A percentile compares a stretch with the other conserved stretches of the same genome.
Conservation (phyloP, 139 green algal species). For the Deuterostichococcus epilithicus region DNA sequence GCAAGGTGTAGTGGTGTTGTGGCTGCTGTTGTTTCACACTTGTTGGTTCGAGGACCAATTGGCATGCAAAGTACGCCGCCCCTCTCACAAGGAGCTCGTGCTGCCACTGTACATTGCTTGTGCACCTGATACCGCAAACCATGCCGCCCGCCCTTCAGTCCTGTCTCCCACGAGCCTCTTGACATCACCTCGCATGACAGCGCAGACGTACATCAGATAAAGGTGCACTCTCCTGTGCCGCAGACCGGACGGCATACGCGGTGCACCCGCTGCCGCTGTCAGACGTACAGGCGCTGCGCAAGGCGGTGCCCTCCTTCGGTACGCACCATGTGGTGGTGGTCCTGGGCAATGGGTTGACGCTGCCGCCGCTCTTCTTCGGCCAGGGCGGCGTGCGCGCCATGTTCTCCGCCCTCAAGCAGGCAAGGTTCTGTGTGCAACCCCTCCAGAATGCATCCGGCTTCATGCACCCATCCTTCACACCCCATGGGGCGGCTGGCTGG, state of each 20-base stretch:
- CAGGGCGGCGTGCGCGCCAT: constrained; percentile 59
- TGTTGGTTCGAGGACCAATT: no score
- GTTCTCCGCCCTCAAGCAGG: constrained; percentile 56
- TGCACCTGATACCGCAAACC: no score
- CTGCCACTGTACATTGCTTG: no score
- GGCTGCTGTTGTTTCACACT: no score
- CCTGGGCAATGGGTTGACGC: constrained; percentile 63
- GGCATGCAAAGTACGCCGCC: no score
- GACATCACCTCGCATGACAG: no score
- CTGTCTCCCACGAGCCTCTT: no score
- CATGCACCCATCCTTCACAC: constrained; percentile 1
- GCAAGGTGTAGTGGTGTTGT: no score
- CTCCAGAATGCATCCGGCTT: neutral
- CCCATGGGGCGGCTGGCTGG: no score
- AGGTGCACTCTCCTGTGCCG: neutral
- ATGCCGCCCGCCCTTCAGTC: no score
- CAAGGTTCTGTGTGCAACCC: constrained; percentile 25
- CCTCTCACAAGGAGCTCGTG: no score
- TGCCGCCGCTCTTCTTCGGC: constrained; percentile 77
- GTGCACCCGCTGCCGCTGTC: constrained; percentile 74
- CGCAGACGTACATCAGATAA: no score
- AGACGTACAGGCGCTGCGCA: constrained; percentile 71
- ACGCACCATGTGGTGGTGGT: constrained; percentile 69
- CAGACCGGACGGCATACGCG: constrained; percentile 60
- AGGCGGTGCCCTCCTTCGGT: constrained; percentile 63